These are phyloP conservation scores for Sporodiniella umbellata DNA, from an alignment of 371 early-diverging fungal species.

Conservation along the genomic window DNA sequence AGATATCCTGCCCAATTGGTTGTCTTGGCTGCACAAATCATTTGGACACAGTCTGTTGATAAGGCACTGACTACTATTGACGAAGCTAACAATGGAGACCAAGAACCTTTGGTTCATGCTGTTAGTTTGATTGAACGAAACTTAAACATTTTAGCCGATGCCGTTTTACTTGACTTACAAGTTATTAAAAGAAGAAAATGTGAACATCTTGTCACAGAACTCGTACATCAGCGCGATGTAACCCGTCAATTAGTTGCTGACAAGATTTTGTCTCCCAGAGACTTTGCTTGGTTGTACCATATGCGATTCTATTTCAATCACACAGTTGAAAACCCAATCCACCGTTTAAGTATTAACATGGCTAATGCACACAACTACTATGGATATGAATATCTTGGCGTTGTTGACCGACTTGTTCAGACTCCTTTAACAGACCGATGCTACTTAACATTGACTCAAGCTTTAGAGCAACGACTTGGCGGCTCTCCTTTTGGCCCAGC, in stretches of 20 bases:
- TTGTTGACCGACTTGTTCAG: constrained; percentile 95
- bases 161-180: constrained; percentile 85
- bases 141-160: constrained; percentile 86
- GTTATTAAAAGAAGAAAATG: constrained; percentile 89
- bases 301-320: constrained; percentile 94
- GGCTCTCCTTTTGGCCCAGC: constrained; percentile 98
- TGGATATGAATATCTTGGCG: constrained; percentile 97
- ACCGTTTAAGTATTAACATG: constrained; percentile 81
- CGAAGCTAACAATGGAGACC: constrained; percentile 31
- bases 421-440: constrained; percentile 98
- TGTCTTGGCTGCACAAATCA: constrained; percentile 85
- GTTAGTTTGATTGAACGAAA: constrained; percentile 68
- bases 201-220: constrained; percentile 96
- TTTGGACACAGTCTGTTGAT: constrained; percentile 92
- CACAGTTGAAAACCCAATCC: constrained; percentile 62
- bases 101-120: constrained; percentile 52
- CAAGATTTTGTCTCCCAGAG: constrained; percentile 61
- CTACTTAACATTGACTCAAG: constrained; percentile 96
- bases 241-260: constrained; percentile 67
- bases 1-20: constrained; percentile 92
- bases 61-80: constrained; percentile 54
- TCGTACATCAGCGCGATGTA: constrained; percentile 97
- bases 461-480: constrained; percentile 89
- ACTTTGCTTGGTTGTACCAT: constrained; percentile 95
- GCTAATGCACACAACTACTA: constrained; percentile 94